Base-by-base conservation (phyloP, 305 asterid genomes). In the Solanum hybrid region DNA sequence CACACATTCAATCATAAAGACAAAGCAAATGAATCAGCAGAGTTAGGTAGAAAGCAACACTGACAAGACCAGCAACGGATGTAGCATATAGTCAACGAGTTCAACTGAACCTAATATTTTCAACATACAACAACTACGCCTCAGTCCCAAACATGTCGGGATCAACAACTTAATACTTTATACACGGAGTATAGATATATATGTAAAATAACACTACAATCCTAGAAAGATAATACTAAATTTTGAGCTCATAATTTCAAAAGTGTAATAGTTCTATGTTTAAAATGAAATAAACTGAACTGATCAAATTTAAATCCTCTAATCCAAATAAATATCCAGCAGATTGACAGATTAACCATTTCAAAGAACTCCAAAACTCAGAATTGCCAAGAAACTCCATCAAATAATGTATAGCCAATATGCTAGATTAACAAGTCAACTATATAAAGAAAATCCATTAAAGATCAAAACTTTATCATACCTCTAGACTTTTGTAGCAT, bases 401-500 rank as follows among this genome's bases (percentile, higher is more conserved):
- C 90, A 92, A 66, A 27, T 10, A 46, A 46, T 31, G 87, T 5
- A 51, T 20, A 51, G 12, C 7, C 22, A 51, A 51, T 31, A 31
- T 51, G 42, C 42, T 51, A 84, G 40, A 84, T 51, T 31, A 56
- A 84, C 22, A 84, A 51, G 42, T 84, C 87, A 84, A 51, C 75
- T 84, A 51, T 31, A 51, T 31, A 16, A 84, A 84, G 75, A 31
- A 84, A 84, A 81, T 42, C 42, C 60, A 72, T 88, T 36, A 32
- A 85, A 82, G 89, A 42, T 91, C 80, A 85, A 69, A 72, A 24
- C 77, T 38, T 88, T 77, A 75, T 37, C 95, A 90, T 94, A 95
- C 98, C 96, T 94, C 42, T 60, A 20, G 75, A 11, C 9, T 20
- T 84, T 10, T 84, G 42, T 51, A 73, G 42, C 87, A 84, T 84